Conservation (phyloP, 2,329 filamentous ascomycete species). For the Pleoardoris graminearum region DNA sequence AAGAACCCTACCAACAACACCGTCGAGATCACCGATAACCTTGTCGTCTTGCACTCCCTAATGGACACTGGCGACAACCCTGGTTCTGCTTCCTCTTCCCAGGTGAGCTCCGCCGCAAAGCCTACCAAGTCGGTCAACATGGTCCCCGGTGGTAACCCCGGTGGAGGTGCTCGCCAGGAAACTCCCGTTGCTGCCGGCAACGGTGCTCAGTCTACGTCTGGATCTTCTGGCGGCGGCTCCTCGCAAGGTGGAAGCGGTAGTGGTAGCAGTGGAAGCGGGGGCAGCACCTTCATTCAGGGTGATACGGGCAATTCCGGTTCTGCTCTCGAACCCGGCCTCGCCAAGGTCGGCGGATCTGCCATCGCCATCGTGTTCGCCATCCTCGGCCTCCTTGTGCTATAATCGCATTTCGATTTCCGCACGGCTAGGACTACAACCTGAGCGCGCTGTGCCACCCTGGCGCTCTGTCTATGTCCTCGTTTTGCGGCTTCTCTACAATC, state of each 20-base stretch:
- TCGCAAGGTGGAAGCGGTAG: conserved; percentile 26
- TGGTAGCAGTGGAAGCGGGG: conserved; percentile 17
- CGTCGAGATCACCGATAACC: conserved; percentile 73
- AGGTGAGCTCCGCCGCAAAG: conserved; percentile 26
- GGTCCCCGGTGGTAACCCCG: conserved; percentile 60
- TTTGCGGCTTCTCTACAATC: conserved; percentile 6
- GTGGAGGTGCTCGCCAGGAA: conserved; percentile 50
- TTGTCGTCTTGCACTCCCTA: conserved; percentile 77
- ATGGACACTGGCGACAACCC: conserved; percentile 78
- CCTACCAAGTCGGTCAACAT: conserved; percentile 48
- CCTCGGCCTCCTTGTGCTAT: conserved; percentile 37
- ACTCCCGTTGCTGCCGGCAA: conserved; percentile 18
- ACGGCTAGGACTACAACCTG: no score
- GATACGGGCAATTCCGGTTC: conserved; percentile 15
- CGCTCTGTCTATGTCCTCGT: no score
- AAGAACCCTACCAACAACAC: conserved; percentile 68
- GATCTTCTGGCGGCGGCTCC: conserved; percentile 16
- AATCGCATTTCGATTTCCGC: conserved; percentile 5
- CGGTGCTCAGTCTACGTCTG: conserved; percentile 15
- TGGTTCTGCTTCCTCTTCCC: conserved; percentile 39
- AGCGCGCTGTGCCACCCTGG: no score
- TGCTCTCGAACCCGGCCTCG: conserved; percentile 28
- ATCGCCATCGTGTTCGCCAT: conserved; percentile 42
- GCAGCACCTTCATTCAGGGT: no score
- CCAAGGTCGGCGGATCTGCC: conserved; percentile 35